phyloP scores from a whole-genome alignment of 1,139 yeast genomes.

The Geotrichum reessii region DNA sequence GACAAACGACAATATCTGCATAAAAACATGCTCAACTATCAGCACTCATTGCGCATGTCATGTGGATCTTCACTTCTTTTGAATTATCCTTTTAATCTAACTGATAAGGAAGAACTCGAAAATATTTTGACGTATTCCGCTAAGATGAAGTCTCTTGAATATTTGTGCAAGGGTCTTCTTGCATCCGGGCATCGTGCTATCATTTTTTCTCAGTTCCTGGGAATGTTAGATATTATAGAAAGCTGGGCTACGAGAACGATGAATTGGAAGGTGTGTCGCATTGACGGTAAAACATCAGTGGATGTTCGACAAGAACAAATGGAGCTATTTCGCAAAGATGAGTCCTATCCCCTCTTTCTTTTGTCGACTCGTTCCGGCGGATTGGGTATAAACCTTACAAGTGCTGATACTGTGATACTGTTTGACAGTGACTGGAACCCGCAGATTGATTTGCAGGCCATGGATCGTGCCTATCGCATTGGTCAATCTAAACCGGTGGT shows the following conservation, averaged over 20 bases:
- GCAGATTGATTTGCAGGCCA: constrained; percentile 91
- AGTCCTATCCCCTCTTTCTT: constrained; percentile 49
- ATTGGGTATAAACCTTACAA: constrained; percentile 75
- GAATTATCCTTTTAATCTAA: constrained; percentile 88
- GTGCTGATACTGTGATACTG: constrained; percentile 84
- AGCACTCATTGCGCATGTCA: constrained; percentile 58
- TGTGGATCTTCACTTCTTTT: constrained; percentile 93
- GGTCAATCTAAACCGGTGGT: constrained; percentile 84
- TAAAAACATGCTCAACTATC: constrained; percentile 61
- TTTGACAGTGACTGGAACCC: constrained; percentile 98
- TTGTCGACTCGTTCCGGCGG: constrained; percentile 94
- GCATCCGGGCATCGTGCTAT: constrained; percentile 88
- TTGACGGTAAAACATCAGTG: constrained; percentile 73
- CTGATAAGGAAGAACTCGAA: constrained; percentile 38
- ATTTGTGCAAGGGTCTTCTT: constrained; percentile 65
- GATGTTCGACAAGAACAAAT: constrained; percentile 62
- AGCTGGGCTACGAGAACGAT: constrained; percentile 53
- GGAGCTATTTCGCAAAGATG: constrained; percentile 42
- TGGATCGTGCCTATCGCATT: constrained; percentile 90
- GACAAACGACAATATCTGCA: neutral
- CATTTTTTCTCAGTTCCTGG: constrained; percentile 97
- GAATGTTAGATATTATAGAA: constrained; percentile 86
- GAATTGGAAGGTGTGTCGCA: constrained; percentile 48
- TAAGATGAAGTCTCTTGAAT: constrained; percentile 78
- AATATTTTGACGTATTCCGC: constrained; percentile 42